phyloP scores from a whole-genome alignment of 306 rosid genomes.

The Alnus rubra region DNA sequence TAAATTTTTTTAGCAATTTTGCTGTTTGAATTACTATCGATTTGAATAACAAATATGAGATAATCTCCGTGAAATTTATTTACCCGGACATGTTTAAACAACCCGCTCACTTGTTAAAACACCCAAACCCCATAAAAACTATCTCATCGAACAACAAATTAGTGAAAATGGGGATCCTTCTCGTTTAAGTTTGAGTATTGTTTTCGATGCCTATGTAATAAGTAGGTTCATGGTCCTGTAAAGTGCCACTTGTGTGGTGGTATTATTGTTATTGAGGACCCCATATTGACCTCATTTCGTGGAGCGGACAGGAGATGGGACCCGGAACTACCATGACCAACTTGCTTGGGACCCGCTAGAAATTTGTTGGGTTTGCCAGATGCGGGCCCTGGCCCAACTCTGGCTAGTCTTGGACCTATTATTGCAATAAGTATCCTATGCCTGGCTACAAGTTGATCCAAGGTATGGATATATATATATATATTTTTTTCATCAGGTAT shows the following conservation, averaged over 20 bases:
- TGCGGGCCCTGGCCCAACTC: constrained; percentile 46
- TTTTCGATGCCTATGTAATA: background rate
- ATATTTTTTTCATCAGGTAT: too few species aligned
- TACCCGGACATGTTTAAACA: too few species aligned
- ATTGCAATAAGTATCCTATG: constrained; percentile 45
- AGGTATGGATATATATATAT: too few species aligned
- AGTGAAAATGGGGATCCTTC: background rate
- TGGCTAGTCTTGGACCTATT: constrained; percentile 27
- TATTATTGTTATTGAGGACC: background rate
- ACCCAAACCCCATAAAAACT: too few species aligned
- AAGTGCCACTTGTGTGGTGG: constrained; percentile 11
- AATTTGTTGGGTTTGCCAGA: constrained; percentile 34
- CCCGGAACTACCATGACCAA: constrained; percentile 19
- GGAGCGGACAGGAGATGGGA: constrained; percentile 42
- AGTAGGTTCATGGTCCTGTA: background rate
- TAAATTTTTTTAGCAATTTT: too few species aligned
- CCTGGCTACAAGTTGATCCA: background rate
- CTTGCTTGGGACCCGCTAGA: constrained; percentile 34
- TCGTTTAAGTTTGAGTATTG: background rate
- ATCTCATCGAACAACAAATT: too few species aligned
- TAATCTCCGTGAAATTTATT: too few species aligned
- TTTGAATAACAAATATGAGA: too few species aligned
- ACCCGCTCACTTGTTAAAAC: too few species aligned
- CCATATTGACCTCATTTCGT: constrained; percentile 33
- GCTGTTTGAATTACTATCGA: too few species aligned